phyloP scores from a whole-genome alignment of 805 yeast genomes.

The Hermanozyma aechmeae region DNA sequence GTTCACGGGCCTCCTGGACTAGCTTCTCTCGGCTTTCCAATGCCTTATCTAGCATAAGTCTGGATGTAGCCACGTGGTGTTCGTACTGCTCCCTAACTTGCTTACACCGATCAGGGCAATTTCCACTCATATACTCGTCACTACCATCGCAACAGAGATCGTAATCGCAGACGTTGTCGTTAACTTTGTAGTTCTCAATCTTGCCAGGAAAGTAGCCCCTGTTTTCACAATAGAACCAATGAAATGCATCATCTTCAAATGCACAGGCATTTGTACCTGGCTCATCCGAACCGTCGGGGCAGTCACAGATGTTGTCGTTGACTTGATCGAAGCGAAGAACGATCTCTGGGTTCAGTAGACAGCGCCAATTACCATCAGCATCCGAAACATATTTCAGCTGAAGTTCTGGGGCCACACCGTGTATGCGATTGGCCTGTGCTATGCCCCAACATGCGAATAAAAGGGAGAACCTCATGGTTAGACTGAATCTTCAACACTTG shows the following conservation, averaged over 20 bases:
- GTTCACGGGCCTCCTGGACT: conserved; percentile 10
- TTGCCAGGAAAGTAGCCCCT: conserved; percentile 55
- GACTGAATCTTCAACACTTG: no score
- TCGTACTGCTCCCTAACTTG: conserved; percentile 36
- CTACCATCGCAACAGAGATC: conserved; percentile 89
- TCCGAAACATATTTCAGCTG: conserved; percentile 43
- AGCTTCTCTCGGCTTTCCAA: conserved; percentile 20
- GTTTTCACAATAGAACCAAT: conserved; percentile 65
- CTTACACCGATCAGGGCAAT: conserved; percentile 49
- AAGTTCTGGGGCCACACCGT: conserved; percentile 33
- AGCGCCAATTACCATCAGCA: conserved; percentile 48
- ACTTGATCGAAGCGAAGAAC: conserved; percentile 50
- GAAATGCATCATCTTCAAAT: conserved; percentile 13
- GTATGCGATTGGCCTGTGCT: no score
- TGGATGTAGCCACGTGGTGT: conserved; percentile 1
- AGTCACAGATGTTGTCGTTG: conserved; percentile 89
- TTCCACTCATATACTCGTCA: conserved; percentile 51
- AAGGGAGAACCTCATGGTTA: no score
- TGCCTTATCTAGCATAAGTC: conserved; percentile 11
- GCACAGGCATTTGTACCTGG: conserved; percentile 89
- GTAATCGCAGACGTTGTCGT: conserved; percentile 91
- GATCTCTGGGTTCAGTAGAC: conserved; percentile 62
- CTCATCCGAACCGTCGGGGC: conserved; percentile 97
- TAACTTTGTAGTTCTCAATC: conserved; percentile 59
- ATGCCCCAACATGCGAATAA: no score